Base-by-base conservation (phyloP, 805 yeast genomes). In the Yarrowia sp. region DNA sequence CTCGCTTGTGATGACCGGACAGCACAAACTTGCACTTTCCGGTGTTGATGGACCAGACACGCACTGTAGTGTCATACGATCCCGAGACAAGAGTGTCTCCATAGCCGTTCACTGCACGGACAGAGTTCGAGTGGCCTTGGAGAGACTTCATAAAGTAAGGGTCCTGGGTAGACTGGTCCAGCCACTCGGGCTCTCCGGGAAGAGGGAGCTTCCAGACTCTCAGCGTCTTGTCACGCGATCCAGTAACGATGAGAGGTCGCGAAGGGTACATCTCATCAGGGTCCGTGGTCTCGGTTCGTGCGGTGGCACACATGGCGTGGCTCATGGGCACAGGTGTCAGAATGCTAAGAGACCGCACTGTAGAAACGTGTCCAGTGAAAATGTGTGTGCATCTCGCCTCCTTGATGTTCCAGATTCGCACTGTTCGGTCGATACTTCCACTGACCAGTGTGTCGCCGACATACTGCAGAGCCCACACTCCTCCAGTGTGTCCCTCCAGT, bases 401-500 rank as follows among this genome's bases (percentile, higher is more conserved):
- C 62, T 82, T 80, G 65, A 92, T 84, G 71, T 92, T 90, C 99
- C 99, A 94, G 4, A 94, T 84, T 63, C 99, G 81, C 3, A 94
- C 96, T 0, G 96, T 86, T 67, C 97, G 81, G 74, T 94, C 99
- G 0, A 97, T 93, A 1, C 97, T 87, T 0, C 98, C 99, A 64
- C 96, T 88, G 0, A 93, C 96, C 46, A 94, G 78, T 8, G 91
- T 90, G n/a, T 69, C 68, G 21, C 89, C 91, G 61, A 82, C 79
- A 70, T 91, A 92, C 73, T 93, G 90, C 71, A 94, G 79, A 0
- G 99, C 98, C 99, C 99, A 94, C 5, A 94, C 99, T 38, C 99
- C 99, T 46, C 99, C 99, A 61, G 88, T 96, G 71, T 94, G 99
- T 7, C 97, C 97, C 42, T 80, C 78, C 44, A 94, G 78, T 6